Evolutionary conservation across 495 filamentous ascomycete genomes (phyloP).

Genomic region (Podospora pseudoanserina): DNA sequence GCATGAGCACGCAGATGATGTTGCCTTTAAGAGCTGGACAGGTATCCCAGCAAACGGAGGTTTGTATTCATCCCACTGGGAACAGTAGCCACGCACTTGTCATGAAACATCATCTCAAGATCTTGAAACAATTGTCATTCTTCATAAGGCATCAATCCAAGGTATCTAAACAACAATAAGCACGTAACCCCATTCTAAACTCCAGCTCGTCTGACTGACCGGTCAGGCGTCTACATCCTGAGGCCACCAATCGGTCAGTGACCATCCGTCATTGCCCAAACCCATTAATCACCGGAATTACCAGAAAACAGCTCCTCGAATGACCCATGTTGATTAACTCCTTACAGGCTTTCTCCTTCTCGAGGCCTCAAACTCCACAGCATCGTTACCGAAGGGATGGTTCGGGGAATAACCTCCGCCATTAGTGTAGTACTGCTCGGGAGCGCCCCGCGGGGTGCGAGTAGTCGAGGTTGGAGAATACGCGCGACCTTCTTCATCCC

Average conservation of each 20-base stretch:
- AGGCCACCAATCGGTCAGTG: not conserved
- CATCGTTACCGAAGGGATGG: constrained; percentile 18
- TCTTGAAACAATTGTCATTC: not conserved
- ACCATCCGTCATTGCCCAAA: not conserved
- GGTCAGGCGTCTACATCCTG: not conserved
- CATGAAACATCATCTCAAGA: not conserved
- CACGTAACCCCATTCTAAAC: not conserved
- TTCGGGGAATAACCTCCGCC: constrained; percentile 12
- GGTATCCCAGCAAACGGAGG: not conserved
- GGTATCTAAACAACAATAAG: not conserved
- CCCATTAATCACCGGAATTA: not conserved
- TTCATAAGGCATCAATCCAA: not conserved
- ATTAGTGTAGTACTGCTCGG: constrained; percentile 21
- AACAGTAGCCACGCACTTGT: not conserved
- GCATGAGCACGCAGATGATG: not conserved
- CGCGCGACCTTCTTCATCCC: constrained; percentile 6
- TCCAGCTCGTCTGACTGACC: not conserved
- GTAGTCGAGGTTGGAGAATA: constrained; percentile 10
- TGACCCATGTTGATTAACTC: not conserved
- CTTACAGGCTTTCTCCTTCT: constrained; percentile 6
- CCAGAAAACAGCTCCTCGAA: not conserved
- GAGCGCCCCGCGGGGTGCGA: constrained; percentile 8
- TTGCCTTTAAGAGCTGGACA: not conserved
- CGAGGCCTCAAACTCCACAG: constrained; percentile 19
- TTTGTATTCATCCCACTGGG: not conserved